Conservation (phyloP, 164 flowering plant genomes). For the Berberis vulgaris region DNA sequence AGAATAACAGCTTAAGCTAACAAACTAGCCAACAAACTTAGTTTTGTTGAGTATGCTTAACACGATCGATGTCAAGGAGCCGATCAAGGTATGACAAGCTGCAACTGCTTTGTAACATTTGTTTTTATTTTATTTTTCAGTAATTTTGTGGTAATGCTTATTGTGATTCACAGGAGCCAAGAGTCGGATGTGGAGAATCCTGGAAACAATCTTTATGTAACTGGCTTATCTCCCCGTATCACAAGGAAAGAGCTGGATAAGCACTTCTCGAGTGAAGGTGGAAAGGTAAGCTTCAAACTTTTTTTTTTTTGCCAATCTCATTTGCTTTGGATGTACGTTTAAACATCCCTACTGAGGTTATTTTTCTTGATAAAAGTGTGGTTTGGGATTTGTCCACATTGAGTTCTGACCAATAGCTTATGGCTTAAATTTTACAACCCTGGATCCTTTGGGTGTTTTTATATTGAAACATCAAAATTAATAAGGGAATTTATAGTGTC, state of each 20-base stretch:
- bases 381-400: neutral
- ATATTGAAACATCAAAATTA: neutral
- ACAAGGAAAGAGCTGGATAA: slow-evolving; percentile 75
- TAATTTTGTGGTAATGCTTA: neutral
- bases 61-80: slow-evolving; percentile 40
- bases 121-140: neutral
- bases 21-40: too few relatives aligned
- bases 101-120: neutral
- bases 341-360: neutral
- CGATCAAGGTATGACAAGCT: slow-evolving; percentile 36
- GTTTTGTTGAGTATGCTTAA: too few relatives aligned
- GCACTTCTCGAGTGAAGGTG: slow-evolving; percentile 70
- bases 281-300: slow-evolving; percentile 36
- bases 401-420: neutral
- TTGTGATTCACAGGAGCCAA: slow-evolving; percentile 35
- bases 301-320: neutral
- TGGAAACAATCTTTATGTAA: slow-evolving; percentile 89
- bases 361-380: neutral
- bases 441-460: neutral
- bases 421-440: neutral
- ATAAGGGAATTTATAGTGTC: neutral
- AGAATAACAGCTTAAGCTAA: too few relatives aligned
- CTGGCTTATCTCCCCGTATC: slow-evolving; percentile 72
- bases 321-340: neutral
- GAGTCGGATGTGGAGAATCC: slow-evolving; percentile 78